Evolutionary conservation across 495 filamentous ascomycete genomes (phyloP).

Genomic region (Penicillium longicatenatum): DNA sequence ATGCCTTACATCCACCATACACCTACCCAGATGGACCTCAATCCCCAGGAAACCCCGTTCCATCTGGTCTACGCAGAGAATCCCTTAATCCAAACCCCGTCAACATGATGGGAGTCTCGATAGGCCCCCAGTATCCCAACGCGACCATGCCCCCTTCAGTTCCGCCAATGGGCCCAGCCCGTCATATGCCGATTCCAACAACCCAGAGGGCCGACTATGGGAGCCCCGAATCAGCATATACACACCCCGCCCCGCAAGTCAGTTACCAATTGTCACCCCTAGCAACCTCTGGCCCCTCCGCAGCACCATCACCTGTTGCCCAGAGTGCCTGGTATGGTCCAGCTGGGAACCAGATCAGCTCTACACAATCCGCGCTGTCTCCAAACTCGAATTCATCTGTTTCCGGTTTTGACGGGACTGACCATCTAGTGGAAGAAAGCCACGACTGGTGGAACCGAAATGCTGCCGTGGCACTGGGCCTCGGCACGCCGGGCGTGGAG

Average conservation of each 20-base stretch:
- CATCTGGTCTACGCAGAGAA: constrained; percentile 17
- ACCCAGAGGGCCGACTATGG: constrained; percentile 23
- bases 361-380: constrained; percentile 24
- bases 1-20: neutral
- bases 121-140: constrained; percentile 21
- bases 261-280: constrained; percentile 21
- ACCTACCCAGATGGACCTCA: neutral
- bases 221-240: constrained; percentile 41
- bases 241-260: constrained; percentile 31
- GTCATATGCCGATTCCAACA: constrained; percentile 23
- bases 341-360: constrained; percentile 17
- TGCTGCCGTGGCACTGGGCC: constrained; percentile 37
- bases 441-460: constrained; percentile 63
- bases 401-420: constrained; percentile 46
- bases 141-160: constrained; percentile 20
- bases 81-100: constrained; percentile 13
- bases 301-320: constrained; percentile 15
- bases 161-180: constrained; percentile 25
- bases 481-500: constrained; percentile 39
- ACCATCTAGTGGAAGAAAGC: constrained; percentile 54
- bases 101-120: constrained; percentile 8
- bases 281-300: constrained; percentile 17
- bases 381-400: constrained; percentile 34
- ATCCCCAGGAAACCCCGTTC: constrained; percentile 14
- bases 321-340: constrained; percentile 30